Conservation (phyloP, 306 rosid genomes). For the Crataegus laevigata region DNA sequence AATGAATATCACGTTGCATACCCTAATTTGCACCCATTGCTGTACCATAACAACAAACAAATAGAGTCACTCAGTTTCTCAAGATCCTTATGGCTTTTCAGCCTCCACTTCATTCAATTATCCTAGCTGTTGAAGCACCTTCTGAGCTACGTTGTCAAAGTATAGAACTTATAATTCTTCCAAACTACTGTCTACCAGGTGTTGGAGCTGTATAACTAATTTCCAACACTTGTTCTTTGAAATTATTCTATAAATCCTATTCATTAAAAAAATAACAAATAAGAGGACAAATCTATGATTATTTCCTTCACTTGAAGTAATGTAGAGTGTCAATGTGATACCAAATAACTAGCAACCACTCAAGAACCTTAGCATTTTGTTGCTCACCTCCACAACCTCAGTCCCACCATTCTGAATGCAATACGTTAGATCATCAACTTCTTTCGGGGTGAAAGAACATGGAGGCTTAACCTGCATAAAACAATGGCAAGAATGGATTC, state of each 20-base stretch:
- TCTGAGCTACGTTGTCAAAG: neutral
- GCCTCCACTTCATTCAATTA: too few species aligned
- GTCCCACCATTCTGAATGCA: constrained; percentile 98
- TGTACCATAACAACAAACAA: too few species aligned
- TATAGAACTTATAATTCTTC: neutral
- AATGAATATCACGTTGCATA: neutral
- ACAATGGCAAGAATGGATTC: neutral
- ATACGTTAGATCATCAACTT: constrained; percentile 69
- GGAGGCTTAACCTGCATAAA: constrained; percentile 79
- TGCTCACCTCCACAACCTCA: constrained; percentile 89
- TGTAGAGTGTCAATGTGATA: too few species aligned
- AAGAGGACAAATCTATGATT: neutral
- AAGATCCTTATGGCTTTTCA: too few species aligned
- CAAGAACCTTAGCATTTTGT: neutral
- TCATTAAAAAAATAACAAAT: neutral
- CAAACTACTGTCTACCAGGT: neutral
- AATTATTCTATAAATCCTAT: neutral
- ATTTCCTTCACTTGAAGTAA: too few species aligned
- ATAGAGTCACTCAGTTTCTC: too few species aligned
- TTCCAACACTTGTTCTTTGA: neutral
- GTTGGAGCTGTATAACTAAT: neutral
- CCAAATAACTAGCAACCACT: neutral
- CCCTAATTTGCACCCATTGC: neutral
- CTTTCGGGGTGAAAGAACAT: constrained; percentile 69
- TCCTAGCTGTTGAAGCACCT: neutral